A percentile compares a stretch with the other conserved stretches of the same genome.
Evolutionary conservation across 2,329 filamentous ascomycete species (phyloP).

Genomic region (Calonectria henricotiae): DNA sequence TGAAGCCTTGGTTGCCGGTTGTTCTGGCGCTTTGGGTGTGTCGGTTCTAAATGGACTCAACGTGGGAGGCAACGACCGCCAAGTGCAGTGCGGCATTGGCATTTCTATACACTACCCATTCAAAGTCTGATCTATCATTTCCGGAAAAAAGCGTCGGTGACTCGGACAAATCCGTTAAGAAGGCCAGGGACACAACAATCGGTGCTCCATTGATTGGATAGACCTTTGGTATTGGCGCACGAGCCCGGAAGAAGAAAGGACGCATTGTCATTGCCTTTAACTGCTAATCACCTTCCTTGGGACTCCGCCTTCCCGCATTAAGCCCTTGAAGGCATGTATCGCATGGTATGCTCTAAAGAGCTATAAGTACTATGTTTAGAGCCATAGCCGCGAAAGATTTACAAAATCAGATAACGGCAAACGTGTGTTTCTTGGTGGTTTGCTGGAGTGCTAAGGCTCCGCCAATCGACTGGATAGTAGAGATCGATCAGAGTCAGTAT

Average conservation of each 20-base stretch:
- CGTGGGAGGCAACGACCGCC: background rate
- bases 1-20: background rate
- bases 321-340: background rate
- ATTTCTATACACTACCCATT: background rate
- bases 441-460: background rate
- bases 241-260: conserved; percentile 17
- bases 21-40: no score
- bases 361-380: background rate
- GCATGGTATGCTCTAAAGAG: background rate
- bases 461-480: conserved; percentile 30
- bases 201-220: background rate
- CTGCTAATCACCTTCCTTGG: background rate
- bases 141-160: background rate
- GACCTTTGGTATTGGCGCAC: background rate
- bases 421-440: conserved; percentile 41
- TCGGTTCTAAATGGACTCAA: background rate
- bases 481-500: conserved; percentile 39
- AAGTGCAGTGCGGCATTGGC: background rate
- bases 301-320: background rate
- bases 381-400: background rate
- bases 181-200: background rate
- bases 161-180: background rate
- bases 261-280: background rate
- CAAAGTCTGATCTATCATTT: background rate
- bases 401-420: conserved; percentile 45